Conservation (phyloP, 225 moss, liverwort and hornwort genomes). For the Polytrichum commune region DNA sequence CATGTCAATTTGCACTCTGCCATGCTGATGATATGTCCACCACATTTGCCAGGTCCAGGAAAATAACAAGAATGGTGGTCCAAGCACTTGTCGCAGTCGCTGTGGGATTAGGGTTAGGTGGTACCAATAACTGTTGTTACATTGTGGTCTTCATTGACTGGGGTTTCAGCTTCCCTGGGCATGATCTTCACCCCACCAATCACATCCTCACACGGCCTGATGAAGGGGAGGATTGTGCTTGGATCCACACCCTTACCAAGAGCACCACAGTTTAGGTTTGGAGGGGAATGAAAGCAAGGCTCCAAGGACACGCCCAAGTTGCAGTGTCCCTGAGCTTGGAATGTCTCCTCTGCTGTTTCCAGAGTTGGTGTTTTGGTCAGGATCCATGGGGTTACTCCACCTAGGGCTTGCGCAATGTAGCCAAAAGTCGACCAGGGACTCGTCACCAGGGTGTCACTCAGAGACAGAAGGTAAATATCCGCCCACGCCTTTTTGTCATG, state of each 20-base stretch:
- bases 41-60: too few species aligned
- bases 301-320: conserved; percentile 52
- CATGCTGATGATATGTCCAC: too few species aligned
- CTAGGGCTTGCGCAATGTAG: conserved; percentile 73
- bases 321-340: conserved; percentile 49
- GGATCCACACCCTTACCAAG: conserved; percentile 30
- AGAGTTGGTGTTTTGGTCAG: conserved; percentile 32
- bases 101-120: background rate
- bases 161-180: conserved; percentile 8
- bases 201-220: conserved; percentile 70
- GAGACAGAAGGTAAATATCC: conserved; percentile 77
- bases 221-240: conserved; percentile 37
- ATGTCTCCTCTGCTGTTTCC: conserved; percentile 36
- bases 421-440: conserved; percentile 91
- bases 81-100: too few species aligned
- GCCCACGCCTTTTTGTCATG: conserved; percentile 83
- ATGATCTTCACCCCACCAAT: conserved; percentile 61
- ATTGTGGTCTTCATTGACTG: background rate
- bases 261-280: conserved; percentile 36
- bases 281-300: conserved; percentile 75
- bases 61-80: too few species aligned
- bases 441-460: conserved; percentile 68
- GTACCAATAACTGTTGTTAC: background rate
- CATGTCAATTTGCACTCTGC: too few species aligned
- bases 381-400: conserved; percentile 70